Evolutionary conservation across 2,329 filamentous ascomycete genomes (phyloP).

Genomic region (Fusarium udum): DNA sequence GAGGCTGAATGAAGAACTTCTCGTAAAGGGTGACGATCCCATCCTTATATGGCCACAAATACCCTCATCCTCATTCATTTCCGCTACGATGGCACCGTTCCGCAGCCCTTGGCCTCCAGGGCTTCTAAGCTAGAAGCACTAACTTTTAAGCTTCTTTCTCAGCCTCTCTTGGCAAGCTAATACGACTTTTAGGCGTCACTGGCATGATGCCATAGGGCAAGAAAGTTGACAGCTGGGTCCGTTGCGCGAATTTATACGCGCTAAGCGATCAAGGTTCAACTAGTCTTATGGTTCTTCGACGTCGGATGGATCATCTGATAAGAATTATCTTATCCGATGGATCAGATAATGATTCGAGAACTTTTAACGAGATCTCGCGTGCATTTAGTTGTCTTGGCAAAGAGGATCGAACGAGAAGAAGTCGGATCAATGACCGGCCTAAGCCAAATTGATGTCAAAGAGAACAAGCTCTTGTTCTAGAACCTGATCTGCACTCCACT

Average conservation of each 20-base stretch:
- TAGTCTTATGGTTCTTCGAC: neutral
- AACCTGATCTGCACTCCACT: neutral
- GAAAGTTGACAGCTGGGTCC: neutral
- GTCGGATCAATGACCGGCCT: neutral
- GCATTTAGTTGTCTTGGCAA: accelerated
- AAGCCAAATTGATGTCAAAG: neutral
- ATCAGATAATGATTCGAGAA: neutral
- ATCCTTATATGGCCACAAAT: neutral
- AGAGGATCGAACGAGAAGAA: neutral
- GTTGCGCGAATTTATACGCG: neutral
- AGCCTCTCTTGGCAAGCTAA: neutral
- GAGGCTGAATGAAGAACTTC: accelerated
- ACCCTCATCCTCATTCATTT: accelerated
- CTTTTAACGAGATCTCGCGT: neutral
- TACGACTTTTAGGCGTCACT: accelerated
- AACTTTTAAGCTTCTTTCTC: neutral
- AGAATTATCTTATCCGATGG: neutral
- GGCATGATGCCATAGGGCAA: accelerated
- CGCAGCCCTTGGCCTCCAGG: neutral
- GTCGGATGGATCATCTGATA: neutral
- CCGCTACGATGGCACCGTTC: neutral
- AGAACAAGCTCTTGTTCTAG: accelerated
- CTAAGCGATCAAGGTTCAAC: neutral
- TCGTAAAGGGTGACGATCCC: accelerated
- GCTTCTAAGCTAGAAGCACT: neutral